These are phyloP conservation scores for Saccharomyces hybrid DNA, from an alignment of 1,139 yeast species.

Conservation along the genomic window DNA sequence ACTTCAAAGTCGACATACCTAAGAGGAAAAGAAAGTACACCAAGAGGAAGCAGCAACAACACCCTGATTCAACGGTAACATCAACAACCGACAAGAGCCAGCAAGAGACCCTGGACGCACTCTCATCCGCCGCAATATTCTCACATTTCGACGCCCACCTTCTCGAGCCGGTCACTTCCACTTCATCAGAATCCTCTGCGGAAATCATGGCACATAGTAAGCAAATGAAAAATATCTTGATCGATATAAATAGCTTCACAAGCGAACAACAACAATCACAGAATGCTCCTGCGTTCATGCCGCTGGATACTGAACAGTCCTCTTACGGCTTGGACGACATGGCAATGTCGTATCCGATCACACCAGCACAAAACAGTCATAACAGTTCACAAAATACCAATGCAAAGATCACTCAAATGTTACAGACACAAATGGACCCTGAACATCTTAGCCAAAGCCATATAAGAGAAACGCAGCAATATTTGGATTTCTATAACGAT, in stretches of 20 bases:
- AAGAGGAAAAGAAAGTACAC: slow-evolving; percentile 1
- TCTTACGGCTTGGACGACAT: slow-evolving; percentile 4
- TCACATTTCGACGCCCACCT: slow-evolving; percentile 11
- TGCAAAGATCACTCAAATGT: neutral
- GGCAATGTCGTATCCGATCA: neutral
- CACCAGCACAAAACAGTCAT: neutral
- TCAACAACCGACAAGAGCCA: neutral
- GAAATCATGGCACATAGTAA: slow-evolving; percentile 2
- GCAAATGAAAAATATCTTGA: neutral
- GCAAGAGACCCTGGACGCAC: neutral
- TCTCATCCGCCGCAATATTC: slow-evolving; percentile 4
- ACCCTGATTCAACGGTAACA: neutral
- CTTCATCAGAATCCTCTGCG: slow-evolving; percentile 12
- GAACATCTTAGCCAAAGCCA: slow-evolving; percentile 15
- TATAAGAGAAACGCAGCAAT: slow-evolving; percentile 19
- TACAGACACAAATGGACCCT: slow-evolving; percentile 16
- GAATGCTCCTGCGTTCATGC: neutral
- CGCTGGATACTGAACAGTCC: slow-evolving; percentile 19
- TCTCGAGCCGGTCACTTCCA: slow-evolving; percentile 11
- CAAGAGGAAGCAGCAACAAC: slow-evolving; percentile 3
- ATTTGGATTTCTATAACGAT: slow-evolving; percentile 20
- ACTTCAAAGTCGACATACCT: slow-evolving; percentile 14
- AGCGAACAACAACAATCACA: neutral
- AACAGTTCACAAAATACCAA: neutral
- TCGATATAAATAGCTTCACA: neutral